Percentiles rank a stretch among this genome's conserved stretches.
These are phyloP conservation scores for Prorocentrum cordatum DNA, from an alignment of 169 alveolate species.

Conservation along the genomic window DNA sequence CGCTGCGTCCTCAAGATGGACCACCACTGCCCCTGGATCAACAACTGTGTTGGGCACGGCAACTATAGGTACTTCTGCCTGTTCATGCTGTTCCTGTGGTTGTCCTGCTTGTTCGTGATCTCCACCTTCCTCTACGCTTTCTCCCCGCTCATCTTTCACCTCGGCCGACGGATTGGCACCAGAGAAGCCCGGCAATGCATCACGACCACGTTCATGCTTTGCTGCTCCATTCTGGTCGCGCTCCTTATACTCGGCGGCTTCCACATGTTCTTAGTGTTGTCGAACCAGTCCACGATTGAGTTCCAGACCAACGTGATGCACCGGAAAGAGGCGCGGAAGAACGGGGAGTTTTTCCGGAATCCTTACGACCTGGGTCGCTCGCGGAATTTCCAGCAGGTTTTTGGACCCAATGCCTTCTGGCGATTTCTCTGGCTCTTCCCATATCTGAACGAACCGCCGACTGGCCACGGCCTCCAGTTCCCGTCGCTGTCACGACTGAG, in stretches of 20 bases:
- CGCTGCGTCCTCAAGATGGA: conserved; percentile 83
- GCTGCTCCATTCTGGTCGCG: background rate
- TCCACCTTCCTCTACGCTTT: background rate
- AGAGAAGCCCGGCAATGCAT: background rate
- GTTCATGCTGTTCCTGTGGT: background rate
- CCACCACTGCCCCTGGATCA: conserved; percentile 90
- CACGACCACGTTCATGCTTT: background rate
- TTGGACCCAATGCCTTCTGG: too few relatives aligned
- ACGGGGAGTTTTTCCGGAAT: too few relatives aligned
- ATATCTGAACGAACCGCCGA: too few relatives aligned
- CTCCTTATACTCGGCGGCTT: conserved; percentile 2
- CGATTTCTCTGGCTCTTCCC: too few relatives aligned
- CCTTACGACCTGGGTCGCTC: too few relatives aligned
- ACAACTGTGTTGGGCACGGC: too few relatives aligned
- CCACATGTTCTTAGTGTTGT: conserved; percentile 49
- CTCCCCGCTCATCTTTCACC: background rate
- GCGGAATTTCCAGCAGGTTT: too few relatives aligned
- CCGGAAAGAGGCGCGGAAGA: background rate
- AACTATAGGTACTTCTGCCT: background rate
- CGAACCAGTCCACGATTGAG: conserved; percentile 69
- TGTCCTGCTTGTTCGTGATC: background rate
- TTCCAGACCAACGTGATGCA: background rate
- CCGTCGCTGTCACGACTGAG: too few relatives aligned
- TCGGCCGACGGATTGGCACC: background rate
- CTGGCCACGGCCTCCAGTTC: too few relatives aligned